Conservation (phyloP, 768 basidiomycete genomes). For the Cystofilobasidium ferigula region DNA sequence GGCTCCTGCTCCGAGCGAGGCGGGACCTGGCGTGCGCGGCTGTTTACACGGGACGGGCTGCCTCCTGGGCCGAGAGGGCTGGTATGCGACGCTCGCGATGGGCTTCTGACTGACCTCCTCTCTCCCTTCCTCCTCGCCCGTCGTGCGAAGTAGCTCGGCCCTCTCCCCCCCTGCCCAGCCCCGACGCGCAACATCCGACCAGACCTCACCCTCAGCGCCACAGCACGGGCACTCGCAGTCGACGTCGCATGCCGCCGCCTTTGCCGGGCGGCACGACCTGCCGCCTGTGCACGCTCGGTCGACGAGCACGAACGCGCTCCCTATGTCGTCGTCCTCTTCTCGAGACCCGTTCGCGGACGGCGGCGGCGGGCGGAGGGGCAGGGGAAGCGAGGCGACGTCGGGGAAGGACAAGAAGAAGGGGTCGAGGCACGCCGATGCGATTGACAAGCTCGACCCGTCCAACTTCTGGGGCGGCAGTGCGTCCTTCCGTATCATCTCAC, state of each 20-base stretch:
- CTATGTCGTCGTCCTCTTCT: not conserved
- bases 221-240: not conserved
- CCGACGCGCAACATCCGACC: not conserved
- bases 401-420: conserved; percentile 16
- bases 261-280: not conserved
- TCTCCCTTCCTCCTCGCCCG: not conserved
- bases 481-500: not conserved
- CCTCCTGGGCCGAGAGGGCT: too few species aligned
- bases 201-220: not conserved
- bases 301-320: conserved; percentile 1
- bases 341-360: conserved; percentile 16
- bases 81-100: too few species aligned
- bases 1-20: too few species aligned
- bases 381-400: not conserved
- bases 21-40: too few species aligned
- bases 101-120: not conserved
- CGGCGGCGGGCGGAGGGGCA: not conserved
- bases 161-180: not conserved
- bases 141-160: not conserved
- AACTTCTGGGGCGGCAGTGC: conserved; percentile 25
- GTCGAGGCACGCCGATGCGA: conserved; percentile 16
- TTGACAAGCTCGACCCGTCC: conserved; percentile 25
- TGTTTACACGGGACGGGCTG: too few species aligned
- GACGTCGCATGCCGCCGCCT: not conserved
- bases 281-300: conserved; percentile 1